Percentiles rank a stretch among this genome's conserved stretches.
phyloP scores from a whole-genome alignment of 805 yeast species.

The Nakazawaea ishiwadae region DNA sequence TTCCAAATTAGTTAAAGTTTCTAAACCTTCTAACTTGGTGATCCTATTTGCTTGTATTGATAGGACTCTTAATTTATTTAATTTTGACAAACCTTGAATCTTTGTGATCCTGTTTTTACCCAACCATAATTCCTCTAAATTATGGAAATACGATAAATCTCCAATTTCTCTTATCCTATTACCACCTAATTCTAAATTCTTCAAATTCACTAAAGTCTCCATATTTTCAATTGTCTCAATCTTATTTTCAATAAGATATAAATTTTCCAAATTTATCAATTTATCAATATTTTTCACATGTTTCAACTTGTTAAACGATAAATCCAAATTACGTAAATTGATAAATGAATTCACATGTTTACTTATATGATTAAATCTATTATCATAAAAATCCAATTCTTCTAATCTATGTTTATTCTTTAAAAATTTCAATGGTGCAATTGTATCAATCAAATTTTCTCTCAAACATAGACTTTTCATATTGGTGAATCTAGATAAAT shows the following conservation, averaged over 20 bases:
- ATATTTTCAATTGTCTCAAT: slow-evolving; percentile 63
- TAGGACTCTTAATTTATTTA: slow-evolving; percentile 63
- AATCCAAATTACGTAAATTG: slow-evolving; percentile 60
- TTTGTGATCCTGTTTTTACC: slow-evolving; percentile 78
- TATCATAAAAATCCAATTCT: slow-evolving; percentile 88
- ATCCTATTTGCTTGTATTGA: slow-evolving; percentile 87
- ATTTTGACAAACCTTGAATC: slow-evolving; percentile 55
- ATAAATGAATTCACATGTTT: slow-evolving; percentile 58
- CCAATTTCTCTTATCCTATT: slow-evolving; percentile 58
- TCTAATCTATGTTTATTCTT: slow-evolving; percentile 48
- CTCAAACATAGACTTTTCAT: slow-evolving; percentile 67
- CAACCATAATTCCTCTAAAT: slow-evolving; percentile 78
- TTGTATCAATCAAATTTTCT: slow-evolving; percentile 75
- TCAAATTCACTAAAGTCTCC: slow-evolving; percentile 49
- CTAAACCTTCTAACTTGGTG: slow-evolving; percentile 76
- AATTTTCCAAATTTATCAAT: slow-evolving; percentile 54
- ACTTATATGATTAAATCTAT: slow-evolving; percentile 82
- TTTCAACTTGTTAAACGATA: slow-evolving; percentile 86
- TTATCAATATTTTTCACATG: slow-evolving; percentile 75
- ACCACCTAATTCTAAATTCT: slow-evolving; percentile 86
- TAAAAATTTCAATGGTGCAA: slow-evolving; percentile 62
- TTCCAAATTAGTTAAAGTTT: slow-evolving; percentile 63
- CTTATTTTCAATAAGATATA: slow-evolving; percentile 87
- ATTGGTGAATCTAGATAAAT: slow-evolving; percentile 49
- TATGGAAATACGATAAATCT: slow-evolving; percentile 53